Conservation (phyloP, 2,329 filamentous ascomycete genomes). For the Ramichloridium luteum region DNA sequence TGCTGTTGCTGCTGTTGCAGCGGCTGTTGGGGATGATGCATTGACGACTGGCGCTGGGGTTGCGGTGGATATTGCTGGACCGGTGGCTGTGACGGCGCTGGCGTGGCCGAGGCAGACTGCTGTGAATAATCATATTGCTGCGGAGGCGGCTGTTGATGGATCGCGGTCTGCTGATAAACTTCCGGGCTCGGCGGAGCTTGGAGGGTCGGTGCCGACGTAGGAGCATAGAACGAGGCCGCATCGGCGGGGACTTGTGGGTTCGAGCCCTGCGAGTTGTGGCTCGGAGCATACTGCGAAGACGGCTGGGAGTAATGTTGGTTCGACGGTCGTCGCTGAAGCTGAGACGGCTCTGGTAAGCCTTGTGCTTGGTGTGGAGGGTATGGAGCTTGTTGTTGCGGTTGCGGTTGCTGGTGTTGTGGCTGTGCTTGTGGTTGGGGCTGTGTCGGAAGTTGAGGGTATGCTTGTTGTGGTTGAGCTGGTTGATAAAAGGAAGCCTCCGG, state of each 20-base stretch:
- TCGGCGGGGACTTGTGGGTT: slow-evolving; percentile 31
- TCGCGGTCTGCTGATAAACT: neutral
- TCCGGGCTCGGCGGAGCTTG: too few relatives aligned
- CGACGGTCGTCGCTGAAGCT: slow-evolving; percentile 19
- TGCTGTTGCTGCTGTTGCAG: slow-evolving; percentile 12
- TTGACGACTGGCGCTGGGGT: slow-evolving; percentile 17
- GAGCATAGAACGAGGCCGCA: slow-evolving; percentile 49
- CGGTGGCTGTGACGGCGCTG: neutral
- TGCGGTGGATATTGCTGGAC: slow-evolving; percentile 16
- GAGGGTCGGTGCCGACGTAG: too few relatives aligned
- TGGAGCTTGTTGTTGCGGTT: slow-evolving; percentile 21
- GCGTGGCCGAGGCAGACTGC: slow-evolving; percentile 3
- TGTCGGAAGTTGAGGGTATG: slow-evolving; percentile 25
- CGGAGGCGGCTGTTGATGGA: slow-evolving; percentile 16
- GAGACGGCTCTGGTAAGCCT: slow-evolving; percentile 8
- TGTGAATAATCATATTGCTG: slow-evolving; percentile 14
- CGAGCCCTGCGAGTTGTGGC: slow-evolving; percentile 21
- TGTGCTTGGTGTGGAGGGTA: slow-evolving; percentile 17
- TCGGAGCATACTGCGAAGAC: slow-evolving; percentile 25
- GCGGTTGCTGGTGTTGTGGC: slow-evolving; percentile 17
- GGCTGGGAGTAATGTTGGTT: slow-evolving; percentile 21
- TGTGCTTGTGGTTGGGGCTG: slow-evolving; percentile 18
- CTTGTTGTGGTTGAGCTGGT: slow-evolving; percentile 21
- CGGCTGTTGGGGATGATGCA: slow-evolving; percentile 8
- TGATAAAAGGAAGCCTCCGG: slow-evolving; percentile 22